Evolutionary conservation across 768 basidiomycete species (phyloP).

Genomic region (Thelephora ganbajun): DNA sequence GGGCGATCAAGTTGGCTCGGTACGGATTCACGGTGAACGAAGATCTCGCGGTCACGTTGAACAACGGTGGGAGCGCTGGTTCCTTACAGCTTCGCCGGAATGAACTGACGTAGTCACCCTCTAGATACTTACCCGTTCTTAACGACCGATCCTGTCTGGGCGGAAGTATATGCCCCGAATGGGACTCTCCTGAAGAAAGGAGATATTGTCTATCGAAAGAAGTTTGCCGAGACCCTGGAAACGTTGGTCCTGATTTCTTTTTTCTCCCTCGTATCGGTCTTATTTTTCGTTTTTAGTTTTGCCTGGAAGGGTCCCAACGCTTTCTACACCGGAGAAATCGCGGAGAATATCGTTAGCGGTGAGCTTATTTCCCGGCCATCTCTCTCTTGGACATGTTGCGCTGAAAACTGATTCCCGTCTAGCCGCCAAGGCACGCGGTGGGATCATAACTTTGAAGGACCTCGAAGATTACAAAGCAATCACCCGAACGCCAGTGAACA

Average conservation of each 20-base stretch:
- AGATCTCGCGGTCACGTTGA: slow-evolving; percentile 57
- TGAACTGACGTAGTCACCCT: slow-evolving; percentile 13
- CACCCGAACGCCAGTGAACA: slow-evolving; percentile 13
- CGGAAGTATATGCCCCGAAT: slow-evolving; percentile 65
- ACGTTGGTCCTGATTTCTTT: slow-evolving; percentile 15
- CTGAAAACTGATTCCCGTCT: slow-evolving; percentile 8
- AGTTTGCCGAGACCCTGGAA: slow-evolving; percentile 65
- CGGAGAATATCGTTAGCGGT: neutral
- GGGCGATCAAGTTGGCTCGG: slow-evolving; percentile 57
- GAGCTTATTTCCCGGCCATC: neutral
- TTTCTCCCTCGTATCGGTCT: neutral
- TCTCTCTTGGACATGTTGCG: slow-evolving; percentile 3
- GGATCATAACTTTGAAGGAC: slow-evolving; percentile 68
- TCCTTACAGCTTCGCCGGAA: neutral
- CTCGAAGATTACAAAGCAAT: slow-evolving; percentile 46
- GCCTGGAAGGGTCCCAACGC: slow-evolving; percentile 65
- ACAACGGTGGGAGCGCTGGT: slow-evolving; percentile 37
- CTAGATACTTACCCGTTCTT: slow-evolving; percentile 34
- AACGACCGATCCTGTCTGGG: slow-evolving; percentile 61
- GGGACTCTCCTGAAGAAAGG: slow-evolving; percentile 63
- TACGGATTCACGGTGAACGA: slow-evolving; percentile 54
- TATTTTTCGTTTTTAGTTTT: slow-evolving; percentile 17
- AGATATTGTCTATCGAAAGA: slow-evolving; percentile 55
- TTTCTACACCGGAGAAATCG: slow-evolving; percentile 55
- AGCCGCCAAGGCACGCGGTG: slow-evolving; percentile 47